Conservation (phyloP, 2,329 filamentous ascomycete species). For the Cladosporium oxysporum region DNA sequence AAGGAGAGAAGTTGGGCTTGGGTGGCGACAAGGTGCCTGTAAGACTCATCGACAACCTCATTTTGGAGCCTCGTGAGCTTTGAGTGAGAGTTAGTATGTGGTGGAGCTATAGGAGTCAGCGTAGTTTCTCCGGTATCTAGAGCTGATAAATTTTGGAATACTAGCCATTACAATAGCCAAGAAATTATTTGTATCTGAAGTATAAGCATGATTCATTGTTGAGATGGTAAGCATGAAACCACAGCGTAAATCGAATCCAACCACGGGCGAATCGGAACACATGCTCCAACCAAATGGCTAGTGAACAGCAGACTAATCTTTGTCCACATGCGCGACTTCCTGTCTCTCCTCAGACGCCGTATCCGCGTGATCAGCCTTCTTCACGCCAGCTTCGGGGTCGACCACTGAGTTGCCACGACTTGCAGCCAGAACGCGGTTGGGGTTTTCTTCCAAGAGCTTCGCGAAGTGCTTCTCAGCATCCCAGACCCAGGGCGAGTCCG, state of each 20-base stretch:
- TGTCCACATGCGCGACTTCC: conserved; percentile 19
- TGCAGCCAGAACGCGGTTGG: conserved; percentile 38
- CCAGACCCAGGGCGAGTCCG: conserved; percentile 68
- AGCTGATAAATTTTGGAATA: background rate
- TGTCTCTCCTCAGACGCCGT: conserved; percentile 22
- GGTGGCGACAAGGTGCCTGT: conserved; percentile 76
- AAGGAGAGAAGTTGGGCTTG: conserved; percentile 69
- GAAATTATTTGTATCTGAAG: background rate
- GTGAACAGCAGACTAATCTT: background rate
- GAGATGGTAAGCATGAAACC: background rate
- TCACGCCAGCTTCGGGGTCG: conserved; percentile 28
- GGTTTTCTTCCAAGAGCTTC: conserved; percentile 62
- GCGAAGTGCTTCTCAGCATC: conserved; percentile 67
- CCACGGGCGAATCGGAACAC: background rate
- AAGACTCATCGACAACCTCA: conserved; percentile 90
- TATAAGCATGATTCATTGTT: background rate
- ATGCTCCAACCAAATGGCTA: background rate
- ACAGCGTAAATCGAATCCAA: background rate
- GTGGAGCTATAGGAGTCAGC: background rate
- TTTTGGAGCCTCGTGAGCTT: conserved; percentile 43
- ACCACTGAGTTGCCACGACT: conserved; percentile 32
- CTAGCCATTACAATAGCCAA: background rate
- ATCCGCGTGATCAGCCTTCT: conserved; percentile 4
- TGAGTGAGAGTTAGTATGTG: background rate
- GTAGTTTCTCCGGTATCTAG: background rate